A percentile compares a stretch with the other conserved stretches of the same genome.
phyloP scores from a whole-genome alignment of 192 early-diverging fungal genomes.

The Podila minutissima region DNA sequence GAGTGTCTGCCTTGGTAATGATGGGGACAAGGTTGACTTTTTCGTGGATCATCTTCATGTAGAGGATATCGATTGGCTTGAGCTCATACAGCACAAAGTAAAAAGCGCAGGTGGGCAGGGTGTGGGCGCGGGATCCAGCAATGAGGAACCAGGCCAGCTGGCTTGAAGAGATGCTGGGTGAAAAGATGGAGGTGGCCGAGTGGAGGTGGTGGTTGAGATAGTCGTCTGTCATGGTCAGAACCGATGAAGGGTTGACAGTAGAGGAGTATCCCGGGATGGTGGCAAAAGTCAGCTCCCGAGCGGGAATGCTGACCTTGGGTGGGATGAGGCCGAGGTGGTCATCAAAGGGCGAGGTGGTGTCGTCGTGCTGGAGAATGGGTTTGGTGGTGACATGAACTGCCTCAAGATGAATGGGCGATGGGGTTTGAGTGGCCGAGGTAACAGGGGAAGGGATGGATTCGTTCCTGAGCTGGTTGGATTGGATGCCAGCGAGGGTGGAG shows the following conservation, averaged over 20 bases:
- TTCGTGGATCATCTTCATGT: slow-evolving; percentile 93
- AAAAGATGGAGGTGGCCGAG: slow-evolving; percentile 27
- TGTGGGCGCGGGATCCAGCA: slow-evolving; percentile 28
- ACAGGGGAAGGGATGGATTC: slow-evolving; percentile 7
- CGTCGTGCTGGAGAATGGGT: slow-evolving; percentile 4
- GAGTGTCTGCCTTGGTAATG: slow-evolving; percentile 92
- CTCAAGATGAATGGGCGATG: not conserved
- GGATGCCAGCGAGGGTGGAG: slow-evolving; percentile 28
- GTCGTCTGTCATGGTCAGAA: slow-evolving; percentile 35
- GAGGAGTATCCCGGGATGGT: slow-evolving; percentile 45
- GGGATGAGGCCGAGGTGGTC: slow-evolving; percentile 36
- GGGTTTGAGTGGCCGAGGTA: not conserved
- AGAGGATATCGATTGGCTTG: slow-evolving; percentile 89
- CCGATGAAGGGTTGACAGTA: slow-evolving; percentile 30
- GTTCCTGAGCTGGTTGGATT: slow-evolving; percentile 12
- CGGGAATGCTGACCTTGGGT: slow-evolving; percentile 12
- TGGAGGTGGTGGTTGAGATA: slow-evolving; percentile 37
- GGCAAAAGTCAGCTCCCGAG: slow-evolving; percentile 34
- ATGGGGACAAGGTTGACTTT: slow-evolving; percentile 96
- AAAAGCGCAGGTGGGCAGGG: slow-evolving; percentile 42
- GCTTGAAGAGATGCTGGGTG: slow-evolving; percentile 17
- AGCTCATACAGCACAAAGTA: slow-evolving; percentile 59
- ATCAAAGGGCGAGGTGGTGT: not conserved
- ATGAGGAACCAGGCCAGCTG: slow-evolving; percentile 52
- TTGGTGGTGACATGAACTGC: slow-evolving; percentile 5